Base-by-base conservation (phyloP, 108 stramenopile genomes). In the Fragilaria crotonensis region DNA sequence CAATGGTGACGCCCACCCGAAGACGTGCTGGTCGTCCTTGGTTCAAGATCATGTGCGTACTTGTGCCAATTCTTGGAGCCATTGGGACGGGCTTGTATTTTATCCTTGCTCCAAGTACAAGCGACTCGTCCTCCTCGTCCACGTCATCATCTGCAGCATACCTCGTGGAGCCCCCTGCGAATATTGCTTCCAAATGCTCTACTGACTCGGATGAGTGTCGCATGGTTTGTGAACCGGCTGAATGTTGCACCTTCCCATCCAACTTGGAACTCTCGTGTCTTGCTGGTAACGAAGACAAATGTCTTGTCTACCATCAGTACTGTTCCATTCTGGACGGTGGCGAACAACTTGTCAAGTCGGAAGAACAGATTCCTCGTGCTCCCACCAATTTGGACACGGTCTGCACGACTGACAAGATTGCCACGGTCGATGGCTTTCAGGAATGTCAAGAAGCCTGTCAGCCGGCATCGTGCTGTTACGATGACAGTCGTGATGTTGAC, bases 151-250 rank as follows among this genome's bases (percentile, higher is more conserved):
- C 11, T 7, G 11, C 7, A 7, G 36, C 36, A 41, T 11, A 7
- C 14, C 36, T 41, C 36, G 14, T 11, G 36, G 11, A 7, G 14
- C 36, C 36, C 14, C 36, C 36, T 14, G 36, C 36, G 7, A 14
- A 41, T 41, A 41, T 41, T 41, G 7, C 36, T 41, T 41, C 36
- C 36, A 41, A 14, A 41, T 41, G 36, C 14, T 14, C 14, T 14
- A 11, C 36, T 11, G 14, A 11, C 36, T 11, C 36, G 7, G 36
- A 41, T 41, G 36, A 41, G 0, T 69, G 68, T 23, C 33, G 60
- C 49, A 44, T 51, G 52, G 47, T 33, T 19, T 69, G 68, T 57
- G 68, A 69, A 30, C 27, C 52, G 19, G 68, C 68, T 7, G 68
- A 69, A 41, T 69, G 68, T 25, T 69, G 68, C 31, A 29, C 25